These are phyloP conservation scores for Neurospora sp. DNA, from an alignment of 2,329 filamentous ascomycete genomes.

Conservation along the genomic window DNA sequence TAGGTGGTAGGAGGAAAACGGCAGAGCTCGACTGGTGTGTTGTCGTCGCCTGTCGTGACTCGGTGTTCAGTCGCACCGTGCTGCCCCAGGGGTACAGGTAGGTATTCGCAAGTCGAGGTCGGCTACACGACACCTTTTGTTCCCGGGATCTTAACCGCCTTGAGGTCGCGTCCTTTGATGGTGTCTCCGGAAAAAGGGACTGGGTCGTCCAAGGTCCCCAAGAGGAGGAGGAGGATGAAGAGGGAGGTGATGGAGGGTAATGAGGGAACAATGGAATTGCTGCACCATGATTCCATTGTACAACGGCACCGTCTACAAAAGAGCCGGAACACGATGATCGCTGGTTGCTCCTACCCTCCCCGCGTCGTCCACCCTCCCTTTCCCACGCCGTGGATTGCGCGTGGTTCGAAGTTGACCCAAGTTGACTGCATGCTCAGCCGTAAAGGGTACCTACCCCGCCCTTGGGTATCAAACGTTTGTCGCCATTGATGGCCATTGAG, in stretches of 20 bases:
- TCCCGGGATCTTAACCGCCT: not conserved
- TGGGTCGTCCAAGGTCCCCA: not conserved
- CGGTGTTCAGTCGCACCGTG: not conserved
- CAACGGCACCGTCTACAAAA: not conserved
- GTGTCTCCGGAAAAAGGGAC: not conserved
- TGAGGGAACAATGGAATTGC: not conserved
- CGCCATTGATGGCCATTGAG: not conserved
- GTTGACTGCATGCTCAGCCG: not conserved
- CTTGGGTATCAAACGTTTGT: not conserved
- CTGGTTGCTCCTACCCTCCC: not conserved
- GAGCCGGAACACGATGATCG: not conserved
- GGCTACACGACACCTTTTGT: not conserved
- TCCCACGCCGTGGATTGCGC: not conserved
- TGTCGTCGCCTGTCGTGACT: not conserved
- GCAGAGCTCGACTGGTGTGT: not conserved
- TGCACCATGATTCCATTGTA: not conserved
- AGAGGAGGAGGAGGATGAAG: not conserved
- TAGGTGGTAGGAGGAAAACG: not conserved
- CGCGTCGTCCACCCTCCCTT: not conserved
- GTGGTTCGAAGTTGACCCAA: not conserved
- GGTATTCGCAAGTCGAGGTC: not conserved
- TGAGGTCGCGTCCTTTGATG: not conserved
- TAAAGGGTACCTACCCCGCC: not conserved
- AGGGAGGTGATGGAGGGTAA: not conserved
- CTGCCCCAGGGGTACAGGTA: not conserved